Evolutionary conservation across 441 rosid species (phyloP).

Genomic region (Pelargonium cotyledonis): DNA sequence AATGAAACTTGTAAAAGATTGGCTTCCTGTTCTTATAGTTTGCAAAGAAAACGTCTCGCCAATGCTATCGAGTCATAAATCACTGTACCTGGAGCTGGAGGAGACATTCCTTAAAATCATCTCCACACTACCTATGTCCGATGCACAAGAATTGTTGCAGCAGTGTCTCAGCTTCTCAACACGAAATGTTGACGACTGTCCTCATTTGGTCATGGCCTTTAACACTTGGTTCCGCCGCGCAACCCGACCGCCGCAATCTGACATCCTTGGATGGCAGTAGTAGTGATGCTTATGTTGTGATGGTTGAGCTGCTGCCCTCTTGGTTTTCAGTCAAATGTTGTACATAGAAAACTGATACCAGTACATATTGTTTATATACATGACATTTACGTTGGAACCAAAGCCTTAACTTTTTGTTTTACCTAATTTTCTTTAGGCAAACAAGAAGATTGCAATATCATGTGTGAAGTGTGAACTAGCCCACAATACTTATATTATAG

Average conservation of each 20-base stretch:
- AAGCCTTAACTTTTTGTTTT: no score
- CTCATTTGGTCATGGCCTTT: slow-evolving; percentile 53
- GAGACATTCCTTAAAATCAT: slow-evolving; percentile 59
- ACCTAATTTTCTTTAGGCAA: no score
- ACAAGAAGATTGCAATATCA: no score
- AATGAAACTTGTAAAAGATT: slow-evolving; percentile 53
- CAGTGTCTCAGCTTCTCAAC: slow-evolving; percentile 67
- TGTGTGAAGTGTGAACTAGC: no score
- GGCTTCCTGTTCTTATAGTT: slow-evolving; percentile 66
- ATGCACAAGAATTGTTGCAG: slow-evolving; percentile 47
- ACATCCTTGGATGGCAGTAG: slow-evolving; percentile 8
- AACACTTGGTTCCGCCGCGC: slow-evolving; percentile 72
- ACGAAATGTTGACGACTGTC: slow-evolving; percentile 56
- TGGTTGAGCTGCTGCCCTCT: no score
- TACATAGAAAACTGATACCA: no score
- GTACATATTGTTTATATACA: no score
- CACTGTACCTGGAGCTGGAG: slow-evolving; percentile 53
- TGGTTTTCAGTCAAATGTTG: no score
- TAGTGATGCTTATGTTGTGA: no score
- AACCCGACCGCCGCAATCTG: slow-evolving; percentile 25
- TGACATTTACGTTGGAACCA: no score
- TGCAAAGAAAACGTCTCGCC: slow-evolving; percentile 52
- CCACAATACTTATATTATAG: no score
- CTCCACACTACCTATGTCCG: slow-evolving; percentile 56
- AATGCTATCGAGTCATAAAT: slow-evolving; percentile 35